phyloP scores from a whole-genome alignment of 352 stramenopile species.

The Thraustotheca clavata region DNA sequence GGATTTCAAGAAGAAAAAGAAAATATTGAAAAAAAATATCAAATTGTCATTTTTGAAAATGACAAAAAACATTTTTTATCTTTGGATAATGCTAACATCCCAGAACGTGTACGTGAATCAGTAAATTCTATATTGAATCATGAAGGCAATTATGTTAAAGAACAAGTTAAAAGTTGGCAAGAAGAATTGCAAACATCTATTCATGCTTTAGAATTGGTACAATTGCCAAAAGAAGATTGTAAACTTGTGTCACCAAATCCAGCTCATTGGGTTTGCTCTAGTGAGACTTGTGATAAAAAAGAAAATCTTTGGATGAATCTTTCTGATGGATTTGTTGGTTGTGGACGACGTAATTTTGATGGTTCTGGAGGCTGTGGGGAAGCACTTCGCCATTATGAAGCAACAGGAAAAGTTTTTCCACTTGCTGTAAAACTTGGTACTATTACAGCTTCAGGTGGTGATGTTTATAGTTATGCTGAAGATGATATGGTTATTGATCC shows the following conservation, averaged over 20 bases:
- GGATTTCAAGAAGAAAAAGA: slow-evolving; percentile 92
- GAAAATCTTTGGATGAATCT: slow-evolving; percentile 99
- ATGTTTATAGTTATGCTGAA: slow-evolving; percentile 99
- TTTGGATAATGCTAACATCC: slow-evolving; percentile 34
- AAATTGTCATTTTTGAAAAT: slow-evolving; percentile 60
- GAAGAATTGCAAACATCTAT: slow-evolving; percentile 69
- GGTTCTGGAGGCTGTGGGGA: slow-evolving; percentile 93
- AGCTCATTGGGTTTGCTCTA: slow-evolving; percentile 77
- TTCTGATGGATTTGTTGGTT: slow-evolving; percentile 83
- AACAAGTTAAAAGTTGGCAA: slow-evolving; percentile 76
- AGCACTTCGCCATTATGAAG: slow-evolving; percentile 93
- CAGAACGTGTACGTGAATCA: slow-evolving; percentile 41
- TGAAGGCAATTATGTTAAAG: slow-evolving; percentile 59
- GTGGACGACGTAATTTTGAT: slow-evolving; percentile 92
- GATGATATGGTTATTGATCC: slow-evolving; percentile 96
- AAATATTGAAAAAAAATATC: slow-evolving; percentile 70
- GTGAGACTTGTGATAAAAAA: slow-evolving; percentile 90
- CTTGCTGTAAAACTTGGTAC: slow-evolving; percentile 98
- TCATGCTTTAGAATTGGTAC: slow-evolving; percentile 65
- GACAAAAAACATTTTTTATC: slow-evolving; percentile 32
- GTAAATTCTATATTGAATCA: slow-evolving; percentile 60
- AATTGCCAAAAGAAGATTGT: slow-evolving; percentile 37
- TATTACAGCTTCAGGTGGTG: slow-evolving; percentile 91
- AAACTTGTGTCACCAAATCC: slow-evolving; percentile 66
- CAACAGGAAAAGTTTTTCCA: slow-evolving; percentile 90